Base-by-base conservation (phyloP, 495 filamentous ascomycete species). In the Thermochaetoides thermophila region DNA sequence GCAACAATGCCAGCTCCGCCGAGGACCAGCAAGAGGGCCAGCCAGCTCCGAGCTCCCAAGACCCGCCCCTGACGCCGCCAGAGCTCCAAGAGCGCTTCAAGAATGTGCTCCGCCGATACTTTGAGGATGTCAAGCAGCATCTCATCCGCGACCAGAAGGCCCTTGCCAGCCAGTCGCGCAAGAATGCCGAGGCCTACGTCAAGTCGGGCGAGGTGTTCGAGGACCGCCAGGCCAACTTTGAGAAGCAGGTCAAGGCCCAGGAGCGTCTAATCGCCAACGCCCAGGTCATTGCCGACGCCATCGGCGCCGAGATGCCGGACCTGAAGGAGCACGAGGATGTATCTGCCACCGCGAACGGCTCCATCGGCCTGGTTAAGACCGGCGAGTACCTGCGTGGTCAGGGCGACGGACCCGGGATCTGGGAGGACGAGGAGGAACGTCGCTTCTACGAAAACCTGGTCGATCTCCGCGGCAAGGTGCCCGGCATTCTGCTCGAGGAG, bases 161-260 rank as follows among this genome's bases (percentile, higher is more conserved):
- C 5, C 74, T 96, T 22, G 66, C 69, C 37, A 66, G 62, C 16
- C 89, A 99, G 56, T 81, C 76, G 29, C 80, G 83, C 37, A 84
- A 86, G 30, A 95, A 99, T 61, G 85, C 91, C 2, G 89, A 99
- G 53, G 89, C 87, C 5, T 99, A 99, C 50, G 84, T 99, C 43
- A 94, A 93, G 49, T 96, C 91, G 26, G 89, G 89, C 10, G 89
- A 99, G 48, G 86, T 99, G 27, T 99, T 99, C 42, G 89, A 99
- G 50, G 89, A 99, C 48, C 81, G 89, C 12, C 89, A 99, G 49
- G 71, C 84, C 18, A 95, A 84, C 45, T 93, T 89, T 40, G 89
- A 99, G 52, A 94, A 84, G 56, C 75, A 83, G 50, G 59, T 84
- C 7, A 96, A 94, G 57, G 69, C 80, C 3, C 79, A 95, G 42